Evolutionary conservation across 2,329 filamentous ascomycete species (phyloP), one percentile per base, ranked within the genome.

Genomic region (Cercospora sp.): DNA sequence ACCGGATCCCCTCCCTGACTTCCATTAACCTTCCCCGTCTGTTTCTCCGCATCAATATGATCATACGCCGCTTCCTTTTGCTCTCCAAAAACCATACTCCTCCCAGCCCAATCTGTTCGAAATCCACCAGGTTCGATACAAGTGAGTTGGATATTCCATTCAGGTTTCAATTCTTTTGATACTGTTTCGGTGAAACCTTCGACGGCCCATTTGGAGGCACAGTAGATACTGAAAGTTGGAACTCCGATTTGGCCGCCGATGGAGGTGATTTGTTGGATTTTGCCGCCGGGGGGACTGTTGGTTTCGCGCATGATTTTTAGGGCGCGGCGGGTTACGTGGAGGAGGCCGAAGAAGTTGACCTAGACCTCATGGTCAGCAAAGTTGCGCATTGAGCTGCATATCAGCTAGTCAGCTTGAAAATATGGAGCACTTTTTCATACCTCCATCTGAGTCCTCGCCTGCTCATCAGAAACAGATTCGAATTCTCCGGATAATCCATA

Each of bases 281-380:
- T 76, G 7, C 86, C 86, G 3, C 86, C 85, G 69, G 71, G 51
- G 61, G 82, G 82, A 20, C 71, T 71, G 78, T 74, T 85, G 75
- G 69, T 78, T 68, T 79, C 79, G n/a, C 82, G 77, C 81, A 83
- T 82, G n/a, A 75, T 74, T 66, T 81, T 76, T 68, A 84, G 76
- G 0, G 81, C 81, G 69, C 77, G 79, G 55, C 80, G 78, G 5
- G 86, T 88, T 0, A 88, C 83, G 55, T 85, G 80, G 4, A 88
- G 75, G 0, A 87, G 76, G 3, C 87, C 87, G 65, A 86, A 87
- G 73, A 88, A 85, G 72, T 89, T 89, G 68, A 86, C 82, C 59
- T 61, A 36, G n/a, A n/a, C n/a, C n/a, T n/a, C n/a, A n/a, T 36
- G 9, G 26, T 28, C 7, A 16, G 18, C 3, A 10, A 18, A n/a